Evolutionary conservation across 495 filamentous ascomycete genomes (phyloP), one percentile per base, ranked within the genome.

Genomic region (Penicillium chermesinum): DNA sequence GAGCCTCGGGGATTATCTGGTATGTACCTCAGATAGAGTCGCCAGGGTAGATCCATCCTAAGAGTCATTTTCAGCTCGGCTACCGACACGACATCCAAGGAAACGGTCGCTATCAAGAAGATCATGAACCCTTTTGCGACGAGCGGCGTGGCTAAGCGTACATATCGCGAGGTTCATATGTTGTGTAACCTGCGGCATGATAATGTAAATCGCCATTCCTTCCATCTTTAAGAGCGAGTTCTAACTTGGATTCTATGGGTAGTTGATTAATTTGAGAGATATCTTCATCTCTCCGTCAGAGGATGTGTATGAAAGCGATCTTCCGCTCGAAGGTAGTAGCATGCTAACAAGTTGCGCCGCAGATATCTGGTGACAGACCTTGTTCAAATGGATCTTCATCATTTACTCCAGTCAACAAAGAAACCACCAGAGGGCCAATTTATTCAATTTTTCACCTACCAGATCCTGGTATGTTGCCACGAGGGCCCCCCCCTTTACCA

Each of bases 41-140:
- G 14, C 30, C 12, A 17, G 3, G n/a, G 7, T 33, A 33, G n/a
- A n/a, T n/a, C n/a, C n/a, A n/a, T n/a, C n/a, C 25, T 53, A 17
- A 53, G 34, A 17, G 0, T 10, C 2, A 40, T n/a, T n/a, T n/a
- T 3, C 15, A 53, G 50, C 14, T 44, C 50, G 18, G 50, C 50
- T 0, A 34, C 7, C 9, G 50, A 53, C 19, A 38, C 39, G 17
- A 44, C 45, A 12, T 4, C 45, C 43, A 41, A 77, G 54, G 84
- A 90, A 62, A 83, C 82, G 63, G 90, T 95, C 38, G 90, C 89
- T 25, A 86, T 95, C 52, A 95, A 95, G 77, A 95, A 95, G 76
- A 95, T 95, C 59, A 89, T 90, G 86, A 95, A 91, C 74, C 89
- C 89, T 2, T 95, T 95, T 70, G 89, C 85, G 73, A 91, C 87